phyloP scores from a whole-genome alignment of 495 filamentous ascomycete genomes.

The Hyaloscypha finlandica region DNA sequence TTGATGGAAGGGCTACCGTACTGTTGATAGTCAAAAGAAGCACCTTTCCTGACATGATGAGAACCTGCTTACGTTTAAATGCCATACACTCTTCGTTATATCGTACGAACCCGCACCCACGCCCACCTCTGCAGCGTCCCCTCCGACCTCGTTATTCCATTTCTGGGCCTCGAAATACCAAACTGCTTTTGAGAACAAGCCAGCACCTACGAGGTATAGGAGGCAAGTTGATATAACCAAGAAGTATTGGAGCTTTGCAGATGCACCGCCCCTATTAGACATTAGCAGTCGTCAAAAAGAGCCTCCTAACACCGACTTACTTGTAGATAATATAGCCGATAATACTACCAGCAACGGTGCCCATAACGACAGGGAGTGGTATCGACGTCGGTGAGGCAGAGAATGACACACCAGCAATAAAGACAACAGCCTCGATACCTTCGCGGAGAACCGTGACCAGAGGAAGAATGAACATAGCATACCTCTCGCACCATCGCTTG shows the following conservation, averaged over 20 bases:
- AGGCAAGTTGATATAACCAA: slow-evolving; percentile 79
- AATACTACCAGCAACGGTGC: slow-evolving; percentile 59
- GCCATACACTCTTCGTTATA: slow-evolving; percentile 83
- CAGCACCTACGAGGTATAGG: slow-evolving; percentile 83
- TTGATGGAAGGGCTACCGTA: slow-evolving; percentile 75
- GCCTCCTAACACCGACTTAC: slow-evolving; percentile 47
- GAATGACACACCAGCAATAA: slow-evolving; percentile 78
- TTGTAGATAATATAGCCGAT: slow-evolving; percentile 77
- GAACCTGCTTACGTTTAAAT: slow-evolving; percentile 68
- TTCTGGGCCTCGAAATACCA: slow-evolving; percentile 68
- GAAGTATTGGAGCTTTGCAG: slow-evolving; percentile 73
- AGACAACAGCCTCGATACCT: slow-evolving; percentile 80
- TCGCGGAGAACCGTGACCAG: slow-evolving; percentile 85
- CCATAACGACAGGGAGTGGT: slow-evolving; percentile 71
- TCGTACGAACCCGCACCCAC: slow-evolving; percentile 85
- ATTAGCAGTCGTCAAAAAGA: background rate
- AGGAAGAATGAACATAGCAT: slow-evolving; percentile 78
- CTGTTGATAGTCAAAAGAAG: slow-evolving; percentile 36
- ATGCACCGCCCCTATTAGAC: slow-evolving; percentile 46
- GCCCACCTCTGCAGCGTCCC: slow-evolving; percentile 74
- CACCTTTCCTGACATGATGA: background rate
- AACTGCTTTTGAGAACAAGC: slow-evolving; percentile 74
- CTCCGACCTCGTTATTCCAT: slow-evolving; percentile 69
- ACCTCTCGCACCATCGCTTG: slow-evolving; percentile 71
- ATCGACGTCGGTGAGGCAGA: slow-evolving; percentile 70